These are phyloP conservation scores for Pleurotus eryngii DNA, from an alignment of 768 basidiomycete genomes.

Conservation along the genomic window DNA sequence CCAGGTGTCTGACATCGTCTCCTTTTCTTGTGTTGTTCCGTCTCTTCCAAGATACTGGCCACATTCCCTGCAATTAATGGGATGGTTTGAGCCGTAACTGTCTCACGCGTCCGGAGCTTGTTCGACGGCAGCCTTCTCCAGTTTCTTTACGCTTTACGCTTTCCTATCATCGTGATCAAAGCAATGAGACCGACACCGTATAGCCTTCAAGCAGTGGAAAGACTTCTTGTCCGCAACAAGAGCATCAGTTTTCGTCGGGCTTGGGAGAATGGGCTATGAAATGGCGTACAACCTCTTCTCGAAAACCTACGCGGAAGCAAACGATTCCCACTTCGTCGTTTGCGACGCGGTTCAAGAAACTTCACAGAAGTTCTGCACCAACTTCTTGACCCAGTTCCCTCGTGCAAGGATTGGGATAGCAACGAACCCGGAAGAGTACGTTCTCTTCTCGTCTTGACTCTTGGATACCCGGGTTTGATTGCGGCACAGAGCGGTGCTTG, in stretches of 20 bases:
- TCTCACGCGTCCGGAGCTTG: slow-evolving; percentile 5
- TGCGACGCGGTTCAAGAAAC: slow-evolving; percentile 71
- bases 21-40: no score
- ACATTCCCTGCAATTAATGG: neutral
- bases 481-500: slow-evolving; percentile 52
- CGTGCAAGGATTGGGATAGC: slow-evolving; percentile 56
- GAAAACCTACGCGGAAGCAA: slow-evolving; percentile 48
- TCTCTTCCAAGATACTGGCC: no score
- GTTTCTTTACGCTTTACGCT: neutral
- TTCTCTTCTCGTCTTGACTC: slow-evolving; percentile 16
- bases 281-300: slow-evolving; percentile 86
- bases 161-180: neutral
- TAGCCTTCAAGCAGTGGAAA: slow-evolving; percentile 36
- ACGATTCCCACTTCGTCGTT: slow-evolving; percentile 64
- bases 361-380: slow-evolving; percentile 51
- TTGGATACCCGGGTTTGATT: slow-evolving; percentile 10
- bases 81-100: neutral
- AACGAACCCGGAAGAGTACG: slow-evolving; percentile 71
- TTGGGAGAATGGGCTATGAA: slow-evolving; percentile 86
- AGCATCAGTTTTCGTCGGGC: slow-evolving; percentile 81
- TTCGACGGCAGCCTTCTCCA: neutral
- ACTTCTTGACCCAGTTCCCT: slow-evolving; percentile 57
- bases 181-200: slow-evolving; percentile 52
- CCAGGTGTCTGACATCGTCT: no score
- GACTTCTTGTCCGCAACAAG: slow-evolving; percentile 34